Percentiles rank a stretch among this genome's conserved stretches.
Conservation (phyloP, 352 stramenopile species). For the Globisporangium polare region DNA sequence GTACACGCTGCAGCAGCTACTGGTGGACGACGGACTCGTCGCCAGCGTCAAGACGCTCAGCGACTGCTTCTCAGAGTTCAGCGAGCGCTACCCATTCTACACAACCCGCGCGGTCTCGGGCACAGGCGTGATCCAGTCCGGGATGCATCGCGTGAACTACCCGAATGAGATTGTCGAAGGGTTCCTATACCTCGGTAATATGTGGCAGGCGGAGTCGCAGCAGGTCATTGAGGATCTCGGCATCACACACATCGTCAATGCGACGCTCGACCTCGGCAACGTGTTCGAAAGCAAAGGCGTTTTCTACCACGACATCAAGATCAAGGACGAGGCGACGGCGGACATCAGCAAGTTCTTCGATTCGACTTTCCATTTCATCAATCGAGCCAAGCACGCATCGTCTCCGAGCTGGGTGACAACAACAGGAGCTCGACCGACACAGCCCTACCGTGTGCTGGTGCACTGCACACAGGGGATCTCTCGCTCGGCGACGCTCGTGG, state of each 20-base stretch:
- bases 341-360: slow-evolving; percentile 51
- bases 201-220: slow-evolving; percentile 60
- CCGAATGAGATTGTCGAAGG: slow-evolving; percentile 65
- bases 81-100: slow-evolving; percentile 64
- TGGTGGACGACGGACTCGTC: slow-evolving; percentile 42
- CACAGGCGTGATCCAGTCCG: slow-evolving; percentile 24
- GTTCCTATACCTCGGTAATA: slow-evolving; percentile 72
- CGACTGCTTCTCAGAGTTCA: slow-evolving; percentile 39
- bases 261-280: slow-evolving; percentile 52
- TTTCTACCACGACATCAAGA: slow-evolving; percentile 59
- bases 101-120: slow-evolving; percentile 24
- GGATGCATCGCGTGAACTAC: slow-evolving; percentile 44
- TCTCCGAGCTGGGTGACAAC: slow-evolving; percentile 1
- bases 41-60: slow-evolving; percentile 39
- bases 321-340: slow-evolving; percentile 36
- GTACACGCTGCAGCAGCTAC: slow-evolving; percentile 30
- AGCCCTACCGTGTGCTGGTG: slow-evolving; percentile 50
- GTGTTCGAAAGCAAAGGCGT: slow-evolving; percentile 42
- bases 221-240: slow-evolving; percentile 51
- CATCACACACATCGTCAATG: slow-evolving; percentile 75
- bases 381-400: slow-evolving; percentile 16
- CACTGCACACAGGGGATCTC: slow-evolving; percentile 76
- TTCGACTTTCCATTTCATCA: slow-evolving; percentile 43
- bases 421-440: slow-evolving; percentile 9
- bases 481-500: slow-evolving; percentile 57